phyloP scores from a whole-genome alignment of 257 asterid species.

The Gynochthodes officinalis region DNA sequence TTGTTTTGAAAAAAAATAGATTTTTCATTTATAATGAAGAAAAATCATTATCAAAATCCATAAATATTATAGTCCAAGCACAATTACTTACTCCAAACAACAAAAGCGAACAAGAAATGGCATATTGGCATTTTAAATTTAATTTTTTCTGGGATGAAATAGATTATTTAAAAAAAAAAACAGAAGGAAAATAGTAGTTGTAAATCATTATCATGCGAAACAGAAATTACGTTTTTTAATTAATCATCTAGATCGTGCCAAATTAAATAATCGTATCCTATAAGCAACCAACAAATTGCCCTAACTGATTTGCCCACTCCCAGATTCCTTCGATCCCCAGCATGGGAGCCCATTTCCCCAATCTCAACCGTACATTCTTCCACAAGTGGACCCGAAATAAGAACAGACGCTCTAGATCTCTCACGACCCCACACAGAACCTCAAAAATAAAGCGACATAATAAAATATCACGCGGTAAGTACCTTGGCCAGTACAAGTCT shows the following conservation, averaged over 20 bases:
- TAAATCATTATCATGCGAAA: too few species aligned
- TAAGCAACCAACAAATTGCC: slow-evolving; percentile 5
- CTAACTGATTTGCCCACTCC: neutral
- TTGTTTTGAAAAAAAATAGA: too few species aligned
- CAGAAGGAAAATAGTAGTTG: too few species aligned
- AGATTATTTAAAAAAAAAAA: neutral
- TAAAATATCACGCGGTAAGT: neutral
- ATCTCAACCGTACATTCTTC: slow-evolving; percentile 4
- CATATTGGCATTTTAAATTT: too few species aligned
- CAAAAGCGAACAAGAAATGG: too few species aligned
- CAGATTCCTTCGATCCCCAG: slow-evolving; percentile 7
- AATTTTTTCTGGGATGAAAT: too few species aligned
- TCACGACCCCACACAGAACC: neutral
- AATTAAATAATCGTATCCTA: neutral
- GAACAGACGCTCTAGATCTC: slow-evolving; percentile 8
- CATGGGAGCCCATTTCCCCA: neutral
- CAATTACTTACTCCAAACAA: too few species aligned
- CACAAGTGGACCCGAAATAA: neutral
- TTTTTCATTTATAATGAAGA: too few species aligned
- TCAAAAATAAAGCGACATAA: neutral
- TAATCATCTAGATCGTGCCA: too few species aligned
- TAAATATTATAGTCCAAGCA: too few species aligned
- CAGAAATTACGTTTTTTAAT: too few species aligned
- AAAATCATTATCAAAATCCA: too few species aligned
- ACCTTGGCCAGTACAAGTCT: slow-evolving; percentile 3